Evolutionary conservation across 176 grass and related monocot species (phyloP).

Genomic region (Rhipidocladum racemiflorum): DNA sequence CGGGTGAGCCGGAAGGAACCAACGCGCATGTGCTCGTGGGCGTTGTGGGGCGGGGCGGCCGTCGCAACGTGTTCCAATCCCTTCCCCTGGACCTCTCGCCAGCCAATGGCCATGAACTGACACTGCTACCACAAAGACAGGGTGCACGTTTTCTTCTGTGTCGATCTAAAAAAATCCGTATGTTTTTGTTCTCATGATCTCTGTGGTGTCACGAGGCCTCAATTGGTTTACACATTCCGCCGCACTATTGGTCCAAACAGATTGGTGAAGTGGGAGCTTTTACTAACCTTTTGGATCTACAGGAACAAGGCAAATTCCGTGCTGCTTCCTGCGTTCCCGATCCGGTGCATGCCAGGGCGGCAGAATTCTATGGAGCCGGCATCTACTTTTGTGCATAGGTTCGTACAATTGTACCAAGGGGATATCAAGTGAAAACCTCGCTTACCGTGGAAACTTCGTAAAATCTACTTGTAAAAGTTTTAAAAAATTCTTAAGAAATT

Average conservation of each 20-base stretch:
- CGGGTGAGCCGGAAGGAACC: slow-evolving; percentile 24
- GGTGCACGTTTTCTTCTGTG: slow-evolving; percentile 31
- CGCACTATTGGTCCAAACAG: not conserved
- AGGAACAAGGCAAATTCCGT: not conserved
- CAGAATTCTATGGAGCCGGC: not conserved
- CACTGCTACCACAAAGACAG: not conserved
- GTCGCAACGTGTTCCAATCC: not conserved
- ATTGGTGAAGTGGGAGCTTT: not conserved
- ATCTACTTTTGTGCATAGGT: too few species aligned
- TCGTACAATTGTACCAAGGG: too few species aligned
- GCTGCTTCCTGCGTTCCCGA: not conserved
- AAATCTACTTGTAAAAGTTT: too few species aligned
- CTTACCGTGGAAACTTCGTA: too few species aligned
- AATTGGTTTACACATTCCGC: not conserved
- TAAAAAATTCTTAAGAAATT: too few species aligned
- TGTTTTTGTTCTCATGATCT: not conserved
- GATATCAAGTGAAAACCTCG: too few species aligned
- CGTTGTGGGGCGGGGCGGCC: slow-evolving; percentile 9
- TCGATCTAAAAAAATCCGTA: not conserved
- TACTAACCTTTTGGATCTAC: not conserved
- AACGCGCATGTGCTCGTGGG: slow-evolving; percentile 28
- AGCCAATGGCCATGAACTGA: not conserved
- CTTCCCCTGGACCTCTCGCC: slow-evolving; percentile 8
- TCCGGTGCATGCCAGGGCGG: not conserved
- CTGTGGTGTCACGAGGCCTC: not conserved